Conservation (phyloP, 106 monocot genomes). For the Alisma plantagoaquatica region DNA sequence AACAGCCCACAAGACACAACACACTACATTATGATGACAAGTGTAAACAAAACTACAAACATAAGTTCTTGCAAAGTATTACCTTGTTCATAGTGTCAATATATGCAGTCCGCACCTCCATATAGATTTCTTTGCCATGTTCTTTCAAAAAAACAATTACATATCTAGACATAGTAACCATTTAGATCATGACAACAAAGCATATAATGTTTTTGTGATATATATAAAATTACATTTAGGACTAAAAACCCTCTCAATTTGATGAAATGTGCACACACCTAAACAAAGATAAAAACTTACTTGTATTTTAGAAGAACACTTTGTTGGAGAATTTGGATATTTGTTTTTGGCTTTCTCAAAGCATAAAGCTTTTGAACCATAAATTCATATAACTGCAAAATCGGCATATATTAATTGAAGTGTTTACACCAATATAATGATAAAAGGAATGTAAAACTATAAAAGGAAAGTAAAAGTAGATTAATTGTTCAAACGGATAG, state of each 20-base stretch:
- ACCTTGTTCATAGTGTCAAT: constrained; percentile 99
- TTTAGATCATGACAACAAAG: neutral
- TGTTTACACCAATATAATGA: too few species aligned
- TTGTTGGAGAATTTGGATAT: constrained; percentile 98
- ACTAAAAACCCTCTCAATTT: too few species aligned
- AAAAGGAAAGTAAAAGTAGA: too few species aligned
- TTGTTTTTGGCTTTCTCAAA: constrained; percentile 97
- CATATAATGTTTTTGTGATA: neutral
- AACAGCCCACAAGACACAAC: too few species aligned
- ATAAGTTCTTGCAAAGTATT: too few species aligned
- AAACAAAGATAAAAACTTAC: constrained; percentile 30
- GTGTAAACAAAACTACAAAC: too few species aligned
- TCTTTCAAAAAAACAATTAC: constrained; percentile 78
- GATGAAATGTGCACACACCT: too few species aligned
- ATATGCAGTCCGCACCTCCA: constrained; percentile 85
- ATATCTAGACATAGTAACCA: constrained; percentile 34
- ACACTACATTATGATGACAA: too few species aligned
- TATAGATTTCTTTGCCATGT: constrained; percentile 89
- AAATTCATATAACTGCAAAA: constrained; percentile 81
- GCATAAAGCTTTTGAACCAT: constrained; percentile 96
- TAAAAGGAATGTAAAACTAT: too few species aligned
- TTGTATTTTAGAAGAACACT: constrained; percentile 97
- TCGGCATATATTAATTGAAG: too few species aligned
- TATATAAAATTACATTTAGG: neutral
- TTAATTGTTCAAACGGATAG: too few species aligned